Base-by-base conservation (phyloP, 2,329 filamentous ascomycete species). In the Calonectria multiphialidica region DNA sequence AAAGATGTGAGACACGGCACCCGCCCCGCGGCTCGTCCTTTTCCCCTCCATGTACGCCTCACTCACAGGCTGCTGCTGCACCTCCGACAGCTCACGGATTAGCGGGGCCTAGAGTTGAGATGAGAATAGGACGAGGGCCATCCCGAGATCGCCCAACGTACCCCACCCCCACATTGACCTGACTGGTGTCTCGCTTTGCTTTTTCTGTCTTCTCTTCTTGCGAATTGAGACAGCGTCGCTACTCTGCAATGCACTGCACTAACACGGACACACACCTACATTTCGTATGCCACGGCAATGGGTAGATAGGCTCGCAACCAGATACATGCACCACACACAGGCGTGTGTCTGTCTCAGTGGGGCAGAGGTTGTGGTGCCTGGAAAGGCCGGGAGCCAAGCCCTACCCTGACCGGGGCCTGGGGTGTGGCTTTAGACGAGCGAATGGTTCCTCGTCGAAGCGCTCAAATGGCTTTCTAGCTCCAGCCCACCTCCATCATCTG, bases 131-230 rank as follows among this genome's bases (percentile, higher is more conserved):
- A 66, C 45, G 63, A 63, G 50, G 42, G 33, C 42, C 53, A 65
- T 70, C 68, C 50, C 50, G 61, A 65, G 61, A 35, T 50, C 25
- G 50, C 18, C 67, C 57, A 59, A 30, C 61, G 28, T 45, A 66
- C 68, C 63, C 63, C 68, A 71, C 63, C 68, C 63, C 63, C 68
- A 71, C 68, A 71, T 50, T 66, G 30, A 21, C 57, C 23, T 70
- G 59, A 23, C 49, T 44, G 21, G 33, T 50, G 12, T 10, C 25
- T 18, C 30, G 16, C 21, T 42, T 40, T 42, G 23, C 35, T 53
- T 57, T 57, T 64, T 18, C 8, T 18, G 1, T 44, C n/a, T 44
- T 21, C 42, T 35, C 21, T 50, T 40, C 37, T 66, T 61, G 59
- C 28, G 28, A 18, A 55, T 55, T 61, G 68, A 66, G 61, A 40